These are phyloP conservation scores for Globisporangium iwayamae DNA, from an alignment of 352 stramenopile species.

Conservation along the genomic window DNA sequence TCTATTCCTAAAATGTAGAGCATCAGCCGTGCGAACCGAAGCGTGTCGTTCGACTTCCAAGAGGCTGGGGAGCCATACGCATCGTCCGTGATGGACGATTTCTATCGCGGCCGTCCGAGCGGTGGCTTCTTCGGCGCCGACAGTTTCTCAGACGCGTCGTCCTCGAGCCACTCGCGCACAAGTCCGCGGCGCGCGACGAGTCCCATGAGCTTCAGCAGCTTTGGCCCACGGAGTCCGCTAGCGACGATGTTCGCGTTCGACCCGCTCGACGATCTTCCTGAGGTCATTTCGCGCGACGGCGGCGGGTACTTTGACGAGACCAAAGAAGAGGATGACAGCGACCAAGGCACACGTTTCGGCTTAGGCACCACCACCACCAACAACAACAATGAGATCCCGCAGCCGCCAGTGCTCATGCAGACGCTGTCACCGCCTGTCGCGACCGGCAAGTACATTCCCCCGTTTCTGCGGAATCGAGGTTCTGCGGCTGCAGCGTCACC, in stretches of 20 bases:
- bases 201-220: constrained; percentile 49
- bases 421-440: constrained; percentile 57
- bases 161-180: constrained; percentile 36
- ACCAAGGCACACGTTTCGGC: constrained; percentile 7
- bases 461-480: constrained; percentile 66
- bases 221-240: constrained; percentile 64
- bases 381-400: constrained; percentile 2
- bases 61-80: constrained; percentile 46
- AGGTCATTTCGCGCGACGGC: constrained; percentile 20
- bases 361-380: not conserved
- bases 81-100: constrained; percentile 39
- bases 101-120: constrained; percentile 46
- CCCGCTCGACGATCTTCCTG: constrained; percentile 58
- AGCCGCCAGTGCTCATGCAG: constrained; percentile 36
- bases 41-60: constrained; percentile 73
- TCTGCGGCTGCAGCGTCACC: constrained; percentile 40
- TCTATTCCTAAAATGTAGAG: constrained; percentile 29
- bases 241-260: constrained; percentile 73
- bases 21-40: constrained; percentile 67
- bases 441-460: constrained; percentile 66
- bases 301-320: constrained; percentile 22
- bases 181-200: constrained; percentile 59
- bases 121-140: constrained; percentile 40
- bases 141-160: constrained; percentile 54
- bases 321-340: constrained; percentile 20